Evolutionary conservation across 2,329 filamentous ascomycete genomes (phyloP), one percentile per base, ranked within the genome.

Genomic region (Fusarium subtropicale): DNA sequence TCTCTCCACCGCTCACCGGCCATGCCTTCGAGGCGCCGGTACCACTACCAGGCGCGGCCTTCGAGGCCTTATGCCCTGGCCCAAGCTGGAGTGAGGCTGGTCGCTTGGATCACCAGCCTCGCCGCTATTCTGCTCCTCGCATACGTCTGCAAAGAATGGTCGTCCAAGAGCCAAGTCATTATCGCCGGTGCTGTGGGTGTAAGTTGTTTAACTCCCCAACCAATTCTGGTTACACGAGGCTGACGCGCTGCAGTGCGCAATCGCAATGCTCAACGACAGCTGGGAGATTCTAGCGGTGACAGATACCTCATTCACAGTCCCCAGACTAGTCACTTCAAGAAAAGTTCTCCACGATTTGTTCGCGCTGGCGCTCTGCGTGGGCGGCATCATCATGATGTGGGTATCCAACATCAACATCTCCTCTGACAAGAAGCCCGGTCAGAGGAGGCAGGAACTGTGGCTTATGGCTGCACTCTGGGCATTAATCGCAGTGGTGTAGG

Each of bases 201-300:
- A 61, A 66, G 78, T 75, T 44, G 6, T 20, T 11, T 22, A 22
- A 13, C 20, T 42, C 18, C 3, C 20, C 20, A 22, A 22, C 20
- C 20, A 22, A 22, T 22, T 22, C 20, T 22, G 11, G 38, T 46
- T 26, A 26, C 36, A 65, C 50, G 26, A 66, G 28, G 33, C 59
- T 68, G 57, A 65, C 55, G 44, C 48, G 36, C 28, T 31, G 26
- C 13, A 79, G 78, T 71, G 71, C 28, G 68, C 71, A 50, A 71
- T 79, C 18, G 75, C 79, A 26, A 71, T 80, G 57, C 74, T 81
- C 66, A 79, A 78, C 54, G 79, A 81, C 47, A 80, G 77, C 71
- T 80, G 79, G 78, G 77, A 80, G 41, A 73, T 77, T 44, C 56
- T 77, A 47, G 75, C 78, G 5, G 65, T 76, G 16, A 68, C 72